Percentiles rank a stretch among this genome's conserved stretches.
These are phyloP conservation scores for Chalciporus piperatus DNA, from an alignment of 768 basidiomycete species.

Conservation along the genomic window DNA sequence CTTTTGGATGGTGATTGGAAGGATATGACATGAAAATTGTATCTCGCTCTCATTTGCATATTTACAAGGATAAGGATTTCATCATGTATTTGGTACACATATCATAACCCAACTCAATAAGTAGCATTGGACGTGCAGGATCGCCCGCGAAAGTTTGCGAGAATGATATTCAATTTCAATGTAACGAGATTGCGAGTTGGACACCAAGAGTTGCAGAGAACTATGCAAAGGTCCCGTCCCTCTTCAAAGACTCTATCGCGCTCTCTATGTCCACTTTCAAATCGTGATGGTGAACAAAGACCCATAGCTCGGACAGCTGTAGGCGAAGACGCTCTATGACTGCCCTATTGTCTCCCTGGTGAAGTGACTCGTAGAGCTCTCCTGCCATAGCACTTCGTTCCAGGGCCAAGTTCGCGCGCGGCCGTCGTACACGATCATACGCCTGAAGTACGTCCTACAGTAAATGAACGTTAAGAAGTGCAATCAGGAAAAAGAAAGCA, in stretches of 20 bases:
- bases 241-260: constrained; percentile 26
- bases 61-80: neutral
- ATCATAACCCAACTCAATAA: constrained; percentile 4
- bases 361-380: constrained; percentile 34
- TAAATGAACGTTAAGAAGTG: neutral
- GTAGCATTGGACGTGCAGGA: neutral
- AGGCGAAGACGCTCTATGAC: constrained; percentile 30
- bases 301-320: constrained; percentile 41
- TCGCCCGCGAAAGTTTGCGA: no score
- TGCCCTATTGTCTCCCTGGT: constrained; percentile 32
- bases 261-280: constrained; percentile 37
- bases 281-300: constrained; percentile 50
- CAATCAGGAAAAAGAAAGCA: neutral
- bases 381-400: constrained; percentile 41
- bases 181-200: no score
- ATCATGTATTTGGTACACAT: neutral
- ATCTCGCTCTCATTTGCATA: constrained; percentile 10
- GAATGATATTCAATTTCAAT: no score
- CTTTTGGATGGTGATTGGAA: constrained; percentile 76
- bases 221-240: neutral
- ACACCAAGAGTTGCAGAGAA: neutral
- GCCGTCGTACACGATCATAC: constrained; percentile 44
- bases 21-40: constrained; percentile 30
- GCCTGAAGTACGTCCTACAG: constrained; percentile 43
- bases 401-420: constrained; percentile 50